These are phyloP conservation scores for Cyclospora cayetanensis DNA, from an alignment of 169 alveolate species.

Conservation along the genomic window DNA sequence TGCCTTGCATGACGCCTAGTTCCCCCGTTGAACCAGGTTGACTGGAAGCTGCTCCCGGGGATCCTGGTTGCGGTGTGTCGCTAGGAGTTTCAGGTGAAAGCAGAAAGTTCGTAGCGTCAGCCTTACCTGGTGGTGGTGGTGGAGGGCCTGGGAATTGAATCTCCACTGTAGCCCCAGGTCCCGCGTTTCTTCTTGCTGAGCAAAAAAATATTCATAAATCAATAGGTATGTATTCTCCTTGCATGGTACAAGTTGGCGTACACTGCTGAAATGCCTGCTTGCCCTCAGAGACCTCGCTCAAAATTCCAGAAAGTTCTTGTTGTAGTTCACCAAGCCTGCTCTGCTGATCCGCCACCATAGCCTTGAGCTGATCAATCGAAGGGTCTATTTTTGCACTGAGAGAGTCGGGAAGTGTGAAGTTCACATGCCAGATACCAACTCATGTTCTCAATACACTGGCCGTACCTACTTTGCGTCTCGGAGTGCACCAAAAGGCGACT, in stretches of 20 bases:
- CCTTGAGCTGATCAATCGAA: conserved; percentile 36
- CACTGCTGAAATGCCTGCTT: conserved; percentile 40
- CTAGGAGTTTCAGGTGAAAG: neutral
- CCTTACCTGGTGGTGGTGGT: conserved; percentile 1
- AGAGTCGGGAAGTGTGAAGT: no score
- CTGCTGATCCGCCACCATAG: conserved; percentile 56
- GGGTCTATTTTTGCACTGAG: neutral
- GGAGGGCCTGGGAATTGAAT: conserved; percentile 52
- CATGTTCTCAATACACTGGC: neutral
- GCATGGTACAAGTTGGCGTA: neutral
- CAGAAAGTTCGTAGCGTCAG: neutral
- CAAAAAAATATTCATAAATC: neutral
- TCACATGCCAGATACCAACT: no score
- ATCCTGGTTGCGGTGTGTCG: neutral
- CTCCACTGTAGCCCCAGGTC: conserved; percentile 17
- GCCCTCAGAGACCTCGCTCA: conserved; percentile 15
- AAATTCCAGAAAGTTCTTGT: conserved; percentile 30
- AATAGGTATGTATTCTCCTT: neutral
- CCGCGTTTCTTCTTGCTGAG: neutral
- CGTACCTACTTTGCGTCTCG: neutral
- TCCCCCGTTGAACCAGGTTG: neutral
- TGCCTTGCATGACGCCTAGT: neutral
- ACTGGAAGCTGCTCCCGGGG: neutral
- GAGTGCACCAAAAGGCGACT: neutral
- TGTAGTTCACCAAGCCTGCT: conserved; percentile 30